These are phyloP conservation scores for Pyrus pyrifolia DNA, from an alignment of 306 rosid genomes.

Conservation along the genomic window DNA sequence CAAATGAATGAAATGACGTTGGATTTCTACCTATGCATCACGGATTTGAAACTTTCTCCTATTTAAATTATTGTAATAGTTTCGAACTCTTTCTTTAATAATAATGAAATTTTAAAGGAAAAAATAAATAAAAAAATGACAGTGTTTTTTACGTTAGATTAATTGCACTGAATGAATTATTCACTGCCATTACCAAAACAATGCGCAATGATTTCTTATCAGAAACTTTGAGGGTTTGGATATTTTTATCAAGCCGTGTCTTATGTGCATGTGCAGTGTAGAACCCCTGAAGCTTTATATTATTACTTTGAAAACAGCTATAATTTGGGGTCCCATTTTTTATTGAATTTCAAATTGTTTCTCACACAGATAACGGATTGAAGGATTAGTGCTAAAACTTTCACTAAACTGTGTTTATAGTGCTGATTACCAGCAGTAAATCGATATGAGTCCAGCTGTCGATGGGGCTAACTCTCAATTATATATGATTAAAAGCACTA, in stretches of 20 bases:
- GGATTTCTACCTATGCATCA: too few species aligned
- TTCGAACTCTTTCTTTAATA: too few species aligned
- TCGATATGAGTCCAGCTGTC: conserved; percentile 27
- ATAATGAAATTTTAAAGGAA: too few species aligned
- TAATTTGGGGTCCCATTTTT: conserved; percentile 13
- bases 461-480: conserved; percentile 27
- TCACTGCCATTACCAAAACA: conserved; percentile 6
- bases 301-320: neutral
- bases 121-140: neutral
- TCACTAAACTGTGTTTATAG: neutral
- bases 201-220: conserved; percentile 2
- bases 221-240: neutral
- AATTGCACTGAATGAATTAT: neutral
- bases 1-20: neutral
- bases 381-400: neutral
- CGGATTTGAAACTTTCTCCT: accelerated
- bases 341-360: conserved; percentile 16
- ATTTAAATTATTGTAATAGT: too few species aligned
- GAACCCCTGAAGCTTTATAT: neutral
- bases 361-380: neutral
- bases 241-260: neutral
- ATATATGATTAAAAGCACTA: neutral
- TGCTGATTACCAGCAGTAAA: neutral
- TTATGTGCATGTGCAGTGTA: neutral
- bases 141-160: neutral